Evolutionary conservation across 345 rosid species (phyloP).

Genomic region (Eucalyptus fibrosa): DNA sequence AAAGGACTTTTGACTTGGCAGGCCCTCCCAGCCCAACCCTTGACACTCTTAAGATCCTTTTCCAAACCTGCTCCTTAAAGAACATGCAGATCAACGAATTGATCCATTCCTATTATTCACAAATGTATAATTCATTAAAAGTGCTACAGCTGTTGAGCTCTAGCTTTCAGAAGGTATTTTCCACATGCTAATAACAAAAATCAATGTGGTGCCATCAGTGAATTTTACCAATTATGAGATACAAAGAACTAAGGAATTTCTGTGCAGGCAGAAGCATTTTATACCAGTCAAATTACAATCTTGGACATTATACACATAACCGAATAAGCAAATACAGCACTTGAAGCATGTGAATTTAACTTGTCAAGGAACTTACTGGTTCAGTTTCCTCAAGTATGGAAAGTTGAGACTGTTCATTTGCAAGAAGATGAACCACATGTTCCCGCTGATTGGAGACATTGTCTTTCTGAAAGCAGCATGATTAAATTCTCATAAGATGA

Average conservation of each 20-base stretch:
- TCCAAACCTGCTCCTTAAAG: not conserved
- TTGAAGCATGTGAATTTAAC: not conserved
- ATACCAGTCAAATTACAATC: not conserved
- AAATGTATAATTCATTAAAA: not conserved
- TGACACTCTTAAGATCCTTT: not conserved
- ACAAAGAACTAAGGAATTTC: not conserved
- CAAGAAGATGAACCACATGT: slow-evolving; percentile 83
- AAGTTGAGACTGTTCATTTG: slow-evolving; percentile 89
- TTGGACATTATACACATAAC: not conserved
- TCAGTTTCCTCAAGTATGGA: slow-evolving; percentile 50
- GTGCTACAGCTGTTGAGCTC: not conserved
- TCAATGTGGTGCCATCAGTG: not conserved
- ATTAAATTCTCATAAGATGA: not conserved
- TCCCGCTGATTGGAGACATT: slow-evolving; percentile 94
- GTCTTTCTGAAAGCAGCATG: slow-evolving; percentile 51
- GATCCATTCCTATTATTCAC: not conserved
- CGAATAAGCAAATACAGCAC: not conserved
- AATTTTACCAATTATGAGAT: not conserved
- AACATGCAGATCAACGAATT: not conserved
- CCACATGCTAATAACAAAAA: not conserved
- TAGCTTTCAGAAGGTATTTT: not conserved
- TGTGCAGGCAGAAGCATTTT: not conserved
- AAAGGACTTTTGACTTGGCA: not conserved
- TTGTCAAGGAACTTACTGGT: slow-evolving; percentile 41
- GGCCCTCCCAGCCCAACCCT: not conserved